Evolutionary conservation across 1,139 yeast genomes (phyloP).

Genomic region (Insectozyma bohioensis): DNA sequence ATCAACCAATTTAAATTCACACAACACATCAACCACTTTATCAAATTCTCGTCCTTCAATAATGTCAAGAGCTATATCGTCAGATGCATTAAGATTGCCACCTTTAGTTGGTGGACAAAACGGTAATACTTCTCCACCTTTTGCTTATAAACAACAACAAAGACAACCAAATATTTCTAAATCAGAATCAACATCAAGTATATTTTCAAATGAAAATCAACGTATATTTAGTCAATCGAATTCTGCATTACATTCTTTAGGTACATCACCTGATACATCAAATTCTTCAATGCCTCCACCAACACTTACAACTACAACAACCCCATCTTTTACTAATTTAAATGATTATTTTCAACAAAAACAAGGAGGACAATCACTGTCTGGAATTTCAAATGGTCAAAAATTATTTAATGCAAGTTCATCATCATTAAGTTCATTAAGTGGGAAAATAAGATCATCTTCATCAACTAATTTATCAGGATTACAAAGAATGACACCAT

Average conservation of each 20-base stretch:
- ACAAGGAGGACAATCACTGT: conserved; percentile 14
- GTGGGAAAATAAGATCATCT: conserved; percentile 20
- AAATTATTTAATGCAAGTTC: conserved; percentile 25
- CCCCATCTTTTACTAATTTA: conserved; percentile 29
- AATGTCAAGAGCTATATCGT: conserved; percentile 11
- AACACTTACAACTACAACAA: conserved; percentile 1
- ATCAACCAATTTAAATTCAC: neutral
- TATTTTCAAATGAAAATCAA: conserved; percentile 12
- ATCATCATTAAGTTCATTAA: conserved; percentile 26
- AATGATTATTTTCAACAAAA: conserved; percentile 32
- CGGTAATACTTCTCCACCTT: conserved; percentile 6
- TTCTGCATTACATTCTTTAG: conserved; percentile 27
- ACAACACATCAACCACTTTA: neutral
- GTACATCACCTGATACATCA: conserved; percentile 33
- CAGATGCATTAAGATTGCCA: conserved; percentile 14
- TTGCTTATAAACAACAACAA: conserved; percentile 2
- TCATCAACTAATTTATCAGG: conserved; percentile 23
- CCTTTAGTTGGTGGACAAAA: conserved; percentile 5
- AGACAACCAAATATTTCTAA: conserved; percentile 8
- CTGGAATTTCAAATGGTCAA: conserved; percentile 12
- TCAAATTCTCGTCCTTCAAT: conserved; percentile 8
- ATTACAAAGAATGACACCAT: conserved; percentile 41
- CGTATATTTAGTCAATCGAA: conserved; percentile 21
- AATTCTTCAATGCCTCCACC: conserved; percentile 10
- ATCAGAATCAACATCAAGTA: conserved; percentile 15